Evolutionary conservation across 169 alveolate species (phyloP), one percentile per base, ranked within the genome.

Genomic region (Plasmodium vivax): DNA sequence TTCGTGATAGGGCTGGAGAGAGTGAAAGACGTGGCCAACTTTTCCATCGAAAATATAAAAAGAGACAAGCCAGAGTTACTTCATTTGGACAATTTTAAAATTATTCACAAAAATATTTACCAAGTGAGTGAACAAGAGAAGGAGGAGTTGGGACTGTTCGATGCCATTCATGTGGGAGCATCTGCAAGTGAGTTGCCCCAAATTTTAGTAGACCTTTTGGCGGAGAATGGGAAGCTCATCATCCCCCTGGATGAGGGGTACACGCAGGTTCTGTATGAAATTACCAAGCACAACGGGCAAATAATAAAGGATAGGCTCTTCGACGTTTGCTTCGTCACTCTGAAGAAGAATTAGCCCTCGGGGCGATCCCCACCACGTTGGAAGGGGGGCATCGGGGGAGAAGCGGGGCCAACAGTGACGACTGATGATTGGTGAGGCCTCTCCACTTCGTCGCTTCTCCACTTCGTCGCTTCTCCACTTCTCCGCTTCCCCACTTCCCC

Each of bases 141-240:
- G 54, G 58, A 91, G 19, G 43, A 81, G 51, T 91, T 91, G 19
- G 95, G 95, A 1, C 73, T 91, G 45, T 91, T 91, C n/a, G 92
- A 91, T 73, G 95, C 95, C 16, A 91, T 91, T 81, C 95, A 91
- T 82, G 95, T 91, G 0, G 95, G 95, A 16, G 95, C 95, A 72
- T 91, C 95, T n/a, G 95, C 95, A n/a, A 91, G 95, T 68, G 95
- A 91, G 74, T 91, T 91, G n/a, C 95, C 95, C 4, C 81, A 91
- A 3, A 68, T 91, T 45, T 72, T 91, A 91, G 41, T 91, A n/a
- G 92, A 91, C 10, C 51, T 91, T 23, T 14, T 91, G 36, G 95
- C 95, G 43, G 95, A 91, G 74, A 51, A 73, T 71, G 95, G 95
- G 6, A 91, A 82, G 74, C 16, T 91, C 6, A 91, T 91, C 34